phyloP scores from a whole-genome alignment of 257 asterid genomes.

The Echium plantagineum region DNA sequence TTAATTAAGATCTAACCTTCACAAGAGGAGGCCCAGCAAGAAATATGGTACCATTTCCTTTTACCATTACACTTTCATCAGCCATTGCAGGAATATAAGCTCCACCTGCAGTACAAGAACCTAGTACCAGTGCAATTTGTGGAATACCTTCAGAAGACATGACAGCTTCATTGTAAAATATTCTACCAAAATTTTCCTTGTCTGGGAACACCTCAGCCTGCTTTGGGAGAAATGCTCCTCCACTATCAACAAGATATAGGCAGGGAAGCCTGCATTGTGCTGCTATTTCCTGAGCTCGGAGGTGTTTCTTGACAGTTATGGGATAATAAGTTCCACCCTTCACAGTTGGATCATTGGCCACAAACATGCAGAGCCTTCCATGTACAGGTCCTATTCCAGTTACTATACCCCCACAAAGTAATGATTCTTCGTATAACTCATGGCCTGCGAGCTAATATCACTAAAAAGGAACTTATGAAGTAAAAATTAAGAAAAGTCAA shows the following conservation, averaged over 20 bases:
- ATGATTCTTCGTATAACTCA: slow-evolving; percentile 68
- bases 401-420: slow-evolving; percentile 89
- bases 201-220: slow-evolving; percentile 98
- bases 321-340: slow-evolving; percentile 97
- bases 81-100: slow-evolving; percentile 99
- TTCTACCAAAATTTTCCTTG: slow-evolving; percentile 88
- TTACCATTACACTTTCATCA: slow-evolving; percentile 98
- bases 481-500: not conserved
- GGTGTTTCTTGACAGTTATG: slow-evolving; percentile 92
- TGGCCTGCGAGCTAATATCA: slow-evolving; percentile 79
- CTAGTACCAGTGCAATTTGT: slow-evolving; percentile 85
- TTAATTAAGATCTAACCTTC: slow-evolving; percentile 45
- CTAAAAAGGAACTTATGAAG: slow-evolving; percentile 16
- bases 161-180: slow-evolving; percentile 83
- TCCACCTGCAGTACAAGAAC: slow-evolving; percentile 99
- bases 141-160: slow-evolving; percentile 97
- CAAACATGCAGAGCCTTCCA: slow-evolving; percentile 81
- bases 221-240: slow-evolving; percentile 97
- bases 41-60: slow-evolving; percentile 95
- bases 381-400: slow-evolving; percentile 95
- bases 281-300: slow-evolving; percentile 96
- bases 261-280: slow-evolving; percentile 80
- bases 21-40: slow-evolving; percentile 99
- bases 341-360: slow-evolving; percentile 95
- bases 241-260: slow-evolving; percentile 94